Evolutionary conservation across 495 filamentous ascomycete genomes (phyloP), one percentile per base, ranked within the genome.

Genomic region (Opeltia flavorubescens): DNA sequence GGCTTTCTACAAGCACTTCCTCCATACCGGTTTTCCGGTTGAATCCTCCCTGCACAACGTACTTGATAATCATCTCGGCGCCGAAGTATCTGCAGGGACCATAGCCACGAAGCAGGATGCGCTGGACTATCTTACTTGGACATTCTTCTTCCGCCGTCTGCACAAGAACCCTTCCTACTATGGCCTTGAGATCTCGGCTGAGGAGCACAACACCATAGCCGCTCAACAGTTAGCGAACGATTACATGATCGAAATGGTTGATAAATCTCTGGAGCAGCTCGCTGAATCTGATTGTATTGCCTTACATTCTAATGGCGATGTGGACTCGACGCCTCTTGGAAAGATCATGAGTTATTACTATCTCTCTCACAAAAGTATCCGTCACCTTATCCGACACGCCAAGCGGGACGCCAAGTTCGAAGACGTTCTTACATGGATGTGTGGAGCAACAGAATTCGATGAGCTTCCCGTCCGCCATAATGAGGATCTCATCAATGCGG

Each of bases 331-430:
- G 0, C 77, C 91, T 0, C 69, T 95, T 31, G 91, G 91, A 51
- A 95, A 94, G 66, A 96, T 96, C 58, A 94, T 95, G 83, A 88
- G 82, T 65, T 99, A 99, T 68, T 99, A 99, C 70, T 99, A 99
- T 59, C 78, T 99, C 24, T 89, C 87, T 0, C 91, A 99, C 64
- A 86, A 86, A 61, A 95, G 93, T 5, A 87, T 99, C 53, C 82
- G 91, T 1, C 78, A 84, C 51, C 70, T 98, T 3, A 71, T 84
- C 51, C 68, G 71, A 29, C 72, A 86, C 50, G 85, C 86, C 38
- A 94, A 86, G 53, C 75, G 75, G 4, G 64, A 80, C 17, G 88
- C 88, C 2, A 75, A 71, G 7, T 93, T 96, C 60, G 70, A 80
- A n/a, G 86, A 96, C 53, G 86, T 81, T 1, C 68, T 96, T 0